Base-by-base conservation (phyloP, 345 rosid genomes). In the Aegle marmelos region DNA sequence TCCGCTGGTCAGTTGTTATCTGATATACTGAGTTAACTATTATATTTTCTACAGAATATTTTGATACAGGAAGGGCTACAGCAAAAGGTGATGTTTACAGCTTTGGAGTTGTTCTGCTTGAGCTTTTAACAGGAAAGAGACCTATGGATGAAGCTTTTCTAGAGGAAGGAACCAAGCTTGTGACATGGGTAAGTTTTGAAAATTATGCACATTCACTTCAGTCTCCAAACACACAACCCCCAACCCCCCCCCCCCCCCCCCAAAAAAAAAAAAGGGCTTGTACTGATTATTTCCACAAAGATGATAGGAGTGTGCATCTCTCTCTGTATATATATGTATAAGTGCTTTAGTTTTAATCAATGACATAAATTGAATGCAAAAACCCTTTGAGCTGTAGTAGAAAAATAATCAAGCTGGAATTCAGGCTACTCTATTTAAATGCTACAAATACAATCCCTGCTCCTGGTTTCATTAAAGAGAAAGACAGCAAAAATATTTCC, bases 121-220 rank as follows among this genome's bases (percentile, higher is more conserved):
- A 96, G 86, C 90, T 92, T 75, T 78, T 93, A 73, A 90, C 97
- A 0, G 95, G 95, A 62, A 93, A 86, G 83, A 92, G 82, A 81
- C 97, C 95, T 2, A 87, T 88, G 22, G 98, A 92, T 82, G 97
- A 93, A 87, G 79, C 86, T n/a, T 93, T 93, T 76, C 72, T 89
- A 16, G 95, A 95, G 87, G 94, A 91, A 76, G 97, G 97, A 79
- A 92, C 96, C 68, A 95, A 92, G 83, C 95, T 93, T 74, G 97
- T 91, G 37, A 89, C 98, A 64, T 93, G 97, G 99, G 97, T 89
- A 84, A 81, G 74, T 85, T 57, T 24, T 34, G 7, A 34, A 34
- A 39, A 61, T 24, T 3, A 24, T 33, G n/a, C n/a, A 30, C 11
- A 73, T 33, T 21, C 39, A 45, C 37, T 39, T 39, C 9, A 39